Evolutionary conservation across 2,329 filamentous ascomycete species (phyloP), one percentile per base, ranked within the genome.

Genomic region (Fusarium albosuccineum): DNA sequence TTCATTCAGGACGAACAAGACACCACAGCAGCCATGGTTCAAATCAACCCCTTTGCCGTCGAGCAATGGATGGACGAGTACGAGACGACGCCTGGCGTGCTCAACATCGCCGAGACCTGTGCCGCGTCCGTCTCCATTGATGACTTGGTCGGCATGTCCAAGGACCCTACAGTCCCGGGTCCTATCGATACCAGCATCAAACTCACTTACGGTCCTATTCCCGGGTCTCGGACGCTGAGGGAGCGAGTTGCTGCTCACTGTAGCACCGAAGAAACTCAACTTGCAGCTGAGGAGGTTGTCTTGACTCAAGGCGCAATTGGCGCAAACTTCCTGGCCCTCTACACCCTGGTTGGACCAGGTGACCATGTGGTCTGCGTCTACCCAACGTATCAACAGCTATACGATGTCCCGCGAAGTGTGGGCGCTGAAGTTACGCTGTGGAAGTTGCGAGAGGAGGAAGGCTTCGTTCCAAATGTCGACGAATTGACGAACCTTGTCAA

Each of bases 321-420:
- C 6, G 93, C 93, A n/a, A 97, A 97, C 74, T 92, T 93, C 70
- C 80, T 96, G n/a, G 81, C 89, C 3, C 85, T 96, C 8, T 94
- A 94, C 76, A 83, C 90, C 1, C 82, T 96, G 7, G 75, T 96
- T 3, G 87, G 87, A 0, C 87, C 89, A 0, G 91, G 89, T 1
- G 92, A 97, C 74, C 93, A 97, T 82, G 91, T 95, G 46, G 86
- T 97, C 60, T 96, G 92, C 73, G 91, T 96, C 60, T 92, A 94
- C 75, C 93, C 94, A 11, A 95, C 92, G 1, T 97, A 96, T 73
- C 92, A 96, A 76, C 92, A 96, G 72, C 84, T 97, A 2, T 96
- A 95, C 74, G 83, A 88, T 9, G 87, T 97, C 1, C 92, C 93
- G 0, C 83, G 85, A 68, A 91, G 89, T 37, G 80, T 97, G 6